A percentile compares a stretch with the other conserved stretches of the same genome.
phyloP scores from a whole-genome alignment of 345 rosid species.

The Gossypium ekmanianum region DNA sequence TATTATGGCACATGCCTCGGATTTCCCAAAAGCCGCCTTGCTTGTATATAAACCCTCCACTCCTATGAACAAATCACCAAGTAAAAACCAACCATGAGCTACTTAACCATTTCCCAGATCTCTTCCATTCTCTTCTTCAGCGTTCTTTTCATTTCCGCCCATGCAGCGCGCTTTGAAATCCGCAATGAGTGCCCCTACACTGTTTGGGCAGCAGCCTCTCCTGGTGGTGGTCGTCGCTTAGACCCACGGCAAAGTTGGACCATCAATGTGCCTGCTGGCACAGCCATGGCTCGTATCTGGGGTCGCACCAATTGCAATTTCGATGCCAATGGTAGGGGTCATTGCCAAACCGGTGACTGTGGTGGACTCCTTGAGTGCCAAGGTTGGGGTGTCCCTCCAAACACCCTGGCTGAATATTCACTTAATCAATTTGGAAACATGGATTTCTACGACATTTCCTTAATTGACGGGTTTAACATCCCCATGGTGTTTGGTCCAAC shows the following conservation, averaged over 20 bases:
- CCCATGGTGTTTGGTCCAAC: constrained; percentile 58
- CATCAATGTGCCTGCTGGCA: constrained; percentile 24
- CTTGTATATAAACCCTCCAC: background rate
- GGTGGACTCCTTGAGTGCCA: constrained; percentile 40
- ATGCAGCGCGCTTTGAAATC: constrained; percentile 26
- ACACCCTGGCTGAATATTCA: constrained; percentile 56
- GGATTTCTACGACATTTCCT: constrained; percentile 52
- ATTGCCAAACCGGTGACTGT: constrained; percentile 58
- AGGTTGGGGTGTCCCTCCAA: constrained; percentile 51
- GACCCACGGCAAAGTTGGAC: constrained; percentile 29
- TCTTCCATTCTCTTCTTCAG: background rate
- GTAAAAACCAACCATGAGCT: background rate
- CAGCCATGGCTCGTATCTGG: constrained; percentile 39
- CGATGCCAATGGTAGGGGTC: constrained; percentile 19
- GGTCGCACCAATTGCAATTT: constrained; percentile 35
- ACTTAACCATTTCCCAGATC: background rate
- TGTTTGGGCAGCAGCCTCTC: constrained; percentile 41
- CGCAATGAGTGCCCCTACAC: constrained; percentile 30
- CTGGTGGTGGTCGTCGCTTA: constrained; percentile 41
- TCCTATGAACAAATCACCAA: background rate
- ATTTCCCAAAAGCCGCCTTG: background rate
- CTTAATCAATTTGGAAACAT: constrained; percentile 45
- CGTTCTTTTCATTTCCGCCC: constrained; percentile 17
- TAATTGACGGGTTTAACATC: constrained; percentile 47
- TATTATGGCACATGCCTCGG: background rate